Percentiles rank a stretch among this genome's conserved stretches.
Conservation (phyloP, 441 rosid species). For the Gossypium davidsonii region DNA sequence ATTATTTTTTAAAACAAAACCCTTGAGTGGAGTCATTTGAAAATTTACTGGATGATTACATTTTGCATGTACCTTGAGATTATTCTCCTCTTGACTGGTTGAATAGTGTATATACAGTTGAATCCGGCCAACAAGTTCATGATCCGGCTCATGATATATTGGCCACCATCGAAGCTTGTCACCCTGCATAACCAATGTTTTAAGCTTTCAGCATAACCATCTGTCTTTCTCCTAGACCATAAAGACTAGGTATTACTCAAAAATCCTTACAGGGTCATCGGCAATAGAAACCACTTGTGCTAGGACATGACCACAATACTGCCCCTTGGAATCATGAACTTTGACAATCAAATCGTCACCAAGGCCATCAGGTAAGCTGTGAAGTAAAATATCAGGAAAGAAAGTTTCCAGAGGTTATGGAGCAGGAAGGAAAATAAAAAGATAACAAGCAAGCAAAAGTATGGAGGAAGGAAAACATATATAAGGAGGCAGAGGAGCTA, state of each 20-base stretch:
- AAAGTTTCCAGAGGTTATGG: conserved; percentile 1
- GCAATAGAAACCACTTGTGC: conserved; percentile 79
- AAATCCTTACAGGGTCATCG: conserved; percentile 61
- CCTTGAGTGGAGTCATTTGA: neutral
- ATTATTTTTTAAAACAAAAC: neutral
- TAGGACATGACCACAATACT: conserved; percentile 62
- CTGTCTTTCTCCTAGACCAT: conserved; percentile 10
- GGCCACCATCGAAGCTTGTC: conserved; percentile 93
- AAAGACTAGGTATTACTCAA: conserved; percentile 10
- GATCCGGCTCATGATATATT: conserved; percentile 81
- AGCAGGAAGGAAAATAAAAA: conserved; percentile 5
- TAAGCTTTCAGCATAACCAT: conserved; percentile 15
- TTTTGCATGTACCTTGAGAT: conserved; percentile 42
- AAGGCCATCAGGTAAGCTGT: conserved; percentile 82
- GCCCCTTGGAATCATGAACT: conserved; percentile 81
- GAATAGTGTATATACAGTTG: conserved; percentile 69
- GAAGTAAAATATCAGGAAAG: conserved; percentile 13
- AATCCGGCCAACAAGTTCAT: conserved; percentile 74
- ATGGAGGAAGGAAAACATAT: neutral
- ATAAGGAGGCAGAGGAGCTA: conserved; percentile 11
- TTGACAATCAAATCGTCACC: conserved; percentile 76
- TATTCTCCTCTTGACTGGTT: conserved; percentile 60
- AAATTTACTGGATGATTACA: neutral
- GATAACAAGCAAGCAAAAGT: conserved; percentile 9
- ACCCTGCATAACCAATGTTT: conserved; percentile 36